Conservation (phyloP, 1,284 basidiomycete species). For the Hymenochaete sp. region DNA sequence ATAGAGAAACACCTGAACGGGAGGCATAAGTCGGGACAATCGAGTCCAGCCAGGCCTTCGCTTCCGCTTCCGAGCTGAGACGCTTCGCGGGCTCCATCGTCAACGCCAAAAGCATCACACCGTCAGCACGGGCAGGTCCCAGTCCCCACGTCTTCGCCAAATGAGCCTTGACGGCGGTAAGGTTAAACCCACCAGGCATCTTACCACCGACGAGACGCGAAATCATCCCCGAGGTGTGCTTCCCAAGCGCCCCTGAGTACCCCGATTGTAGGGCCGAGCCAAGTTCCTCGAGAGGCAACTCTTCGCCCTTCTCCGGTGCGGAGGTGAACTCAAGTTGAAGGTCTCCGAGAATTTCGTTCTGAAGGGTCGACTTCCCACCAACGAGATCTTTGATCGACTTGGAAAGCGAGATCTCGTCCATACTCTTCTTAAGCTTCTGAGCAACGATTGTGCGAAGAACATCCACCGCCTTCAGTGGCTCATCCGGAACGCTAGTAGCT, state of each 20-base stretch:
- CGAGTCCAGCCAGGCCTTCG: constrained; percentile 87
- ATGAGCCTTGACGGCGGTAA: constrained; percentile 85
- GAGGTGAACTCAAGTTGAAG: constrained; percentile 84
- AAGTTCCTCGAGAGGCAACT: constrained; percentile 91
- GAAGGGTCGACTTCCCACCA: constrained; percentile 95
- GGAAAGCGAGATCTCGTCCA: constrained; percentile 81
- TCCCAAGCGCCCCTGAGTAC: constrained; percentile 83
- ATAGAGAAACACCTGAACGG: constrained; percentile 81
- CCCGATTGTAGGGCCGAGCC: constrained; percentile 79
- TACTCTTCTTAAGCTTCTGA: constrained; percentile 95
- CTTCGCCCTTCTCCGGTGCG: constrained; percentile 96
- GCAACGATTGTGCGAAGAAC: constrained; percentile 86
- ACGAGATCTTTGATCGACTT: constrained; percentile 99
- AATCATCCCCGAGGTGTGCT: constrained; percentile 88
- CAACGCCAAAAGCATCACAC: constrained; percentile 84
- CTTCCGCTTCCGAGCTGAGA: constrained; percentile 84
- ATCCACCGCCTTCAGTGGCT: constrained; percentile 86
- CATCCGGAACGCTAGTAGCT: constrained; percentile 77
- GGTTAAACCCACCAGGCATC: constrained; percentile 98
- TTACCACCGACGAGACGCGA: constrained; percentile 91
- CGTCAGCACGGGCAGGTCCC: constrained; percentile 82
- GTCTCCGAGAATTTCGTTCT: constrained; percentile 95
- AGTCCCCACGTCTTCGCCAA: constrained; percentile 91
- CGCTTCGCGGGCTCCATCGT: constrained; percentile 94
- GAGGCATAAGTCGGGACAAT: constrained; percentile 82